phyloP scores from a whole-genome alignment of 2,329 filamentous ascomycete species.

The Clonostachys chloroleuca region DNA sequence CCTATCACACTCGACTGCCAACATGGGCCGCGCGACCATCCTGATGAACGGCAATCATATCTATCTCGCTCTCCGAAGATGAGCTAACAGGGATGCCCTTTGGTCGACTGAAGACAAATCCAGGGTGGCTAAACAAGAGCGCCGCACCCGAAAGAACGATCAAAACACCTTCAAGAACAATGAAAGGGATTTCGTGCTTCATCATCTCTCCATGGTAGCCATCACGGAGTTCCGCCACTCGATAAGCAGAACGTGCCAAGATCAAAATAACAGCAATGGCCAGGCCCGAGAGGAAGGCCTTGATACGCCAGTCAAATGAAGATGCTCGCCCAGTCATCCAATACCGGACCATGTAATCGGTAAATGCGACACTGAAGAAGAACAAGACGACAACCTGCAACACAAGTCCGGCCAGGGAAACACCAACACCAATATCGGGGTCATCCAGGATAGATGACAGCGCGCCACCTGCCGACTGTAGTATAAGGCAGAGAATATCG shows the following conservation, averaged over 20 bases:
- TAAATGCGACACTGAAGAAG: conserved; percentile 42
- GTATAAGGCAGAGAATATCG: conserved; percentile 49
- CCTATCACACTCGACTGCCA: too few species aligned
- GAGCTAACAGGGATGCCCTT: too few species aligned
- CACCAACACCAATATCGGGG: conserved; percentile 28
- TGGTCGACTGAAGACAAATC: conserved; percentile 25
- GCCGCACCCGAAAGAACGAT: conserved; percentile 27
- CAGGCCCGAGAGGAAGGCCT: conserved; percentile 47
- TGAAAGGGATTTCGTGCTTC: conserved; percentile 44
- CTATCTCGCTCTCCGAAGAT: too few species aligned
- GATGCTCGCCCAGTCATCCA: conserved; percentile 15
- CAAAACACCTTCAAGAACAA: conserved; percentile 43
- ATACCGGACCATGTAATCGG: conserved; percentile 45
- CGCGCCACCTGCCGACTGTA: conserved; percentile 54
- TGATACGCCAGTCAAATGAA: conserved; percentile 19
- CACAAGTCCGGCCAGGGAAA: conserved; percentile 46
- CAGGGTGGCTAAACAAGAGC: conserved; percentile 34
- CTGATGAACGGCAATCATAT: too few species aligned
- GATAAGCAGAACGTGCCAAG: conserved; percentile 58
- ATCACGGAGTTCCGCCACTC: conserved; percentile 60
- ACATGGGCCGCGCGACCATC: too few species aligned
- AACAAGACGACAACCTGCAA: conserved; percentile 54
- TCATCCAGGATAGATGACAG: conserved; percentile 34
- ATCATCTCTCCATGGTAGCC: conserved; percentile 57
- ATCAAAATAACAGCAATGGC: conserved; percentile 52